Evolutionary conservation across 2,329 filamentous ascomycete genomes (phyloP).

Genomic region (Cladophialophora carrionii): DNA sequence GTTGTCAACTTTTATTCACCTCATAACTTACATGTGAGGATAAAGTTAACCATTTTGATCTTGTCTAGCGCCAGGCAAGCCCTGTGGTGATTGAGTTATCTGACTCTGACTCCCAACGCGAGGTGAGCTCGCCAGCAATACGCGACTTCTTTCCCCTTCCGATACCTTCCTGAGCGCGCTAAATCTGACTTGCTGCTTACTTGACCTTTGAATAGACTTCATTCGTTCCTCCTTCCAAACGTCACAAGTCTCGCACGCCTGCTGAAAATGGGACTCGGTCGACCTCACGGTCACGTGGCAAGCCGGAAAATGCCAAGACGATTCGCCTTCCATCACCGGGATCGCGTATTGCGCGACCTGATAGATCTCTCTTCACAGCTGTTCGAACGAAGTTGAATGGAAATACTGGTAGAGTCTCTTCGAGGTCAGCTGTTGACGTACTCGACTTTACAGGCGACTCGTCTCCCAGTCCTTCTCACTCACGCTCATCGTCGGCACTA

Average conservation of each 20-base stretch:
- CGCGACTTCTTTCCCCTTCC: not conserved
- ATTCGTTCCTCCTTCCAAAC: slow-evolving; percentile 10
- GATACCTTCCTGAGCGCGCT: not conserved
- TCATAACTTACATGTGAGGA: not conserved
- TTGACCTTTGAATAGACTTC: not conserved
- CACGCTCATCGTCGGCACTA: not conserved
- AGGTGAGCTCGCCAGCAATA: not conserved
- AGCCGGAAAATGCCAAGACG: slow-evolving; percentile 3
- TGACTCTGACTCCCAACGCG: slow-evolving; percentile 5
- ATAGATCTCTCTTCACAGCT: not conserved
- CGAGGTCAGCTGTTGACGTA: not conserved
- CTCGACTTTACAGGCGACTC: not conserved
- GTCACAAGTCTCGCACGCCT: slow-evolving; percentile 23
- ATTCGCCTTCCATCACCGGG: not conserved
- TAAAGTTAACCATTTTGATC: not conserved
- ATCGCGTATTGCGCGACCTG: not conserved
- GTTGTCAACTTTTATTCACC: not conserved
- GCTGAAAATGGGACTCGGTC: not conserved
- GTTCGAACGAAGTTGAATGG: not conserved
- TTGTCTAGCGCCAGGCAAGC: not conserved
- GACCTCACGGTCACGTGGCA: not conserved
- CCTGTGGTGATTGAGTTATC: slow-evolving; percentile 1
- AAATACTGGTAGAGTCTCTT: not conserved
- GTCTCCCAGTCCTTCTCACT: not conserved
- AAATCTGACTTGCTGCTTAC: not conserved